Evolutionary conservation across 352 stramenopile species (phyloP).

Genomic region (Phytophthora agathidicida): DNA sequence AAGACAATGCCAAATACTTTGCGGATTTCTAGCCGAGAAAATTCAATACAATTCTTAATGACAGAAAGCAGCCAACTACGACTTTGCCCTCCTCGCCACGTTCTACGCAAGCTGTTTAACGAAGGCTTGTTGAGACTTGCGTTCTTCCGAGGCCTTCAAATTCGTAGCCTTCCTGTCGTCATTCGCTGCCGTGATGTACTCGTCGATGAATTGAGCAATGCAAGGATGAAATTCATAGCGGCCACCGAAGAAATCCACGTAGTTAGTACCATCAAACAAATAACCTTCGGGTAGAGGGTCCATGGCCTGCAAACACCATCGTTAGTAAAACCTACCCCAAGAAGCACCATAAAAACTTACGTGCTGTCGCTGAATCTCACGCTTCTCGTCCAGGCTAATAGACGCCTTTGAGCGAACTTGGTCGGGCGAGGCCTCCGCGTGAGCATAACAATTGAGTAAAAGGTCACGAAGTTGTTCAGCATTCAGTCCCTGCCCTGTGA

Average conservation of each 20-base stretch:
- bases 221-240: conserved; percentile 78
- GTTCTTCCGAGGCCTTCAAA: conserved; percentile 56
- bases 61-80: neutral
- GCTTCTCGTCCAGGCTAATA: conserved; percentile 67
- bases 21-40: conserved; percentile 55
- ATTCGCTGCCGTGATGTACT: conserved; percentile 54
- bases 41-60: neutral
- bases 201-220: conserved; percentile 73
- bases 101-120: conserved; percentile 36
- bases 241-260: conserved; percentile 75
- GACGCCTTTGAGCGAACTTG: conserved; percentile 48
- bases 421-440: conserved; percentile 40
- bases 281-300: conserved; percentile 75
- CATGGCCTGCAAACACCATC: conserved; percentile 43
- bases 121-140: conserved; percentile 48
- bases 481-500: conserved; percentile 56
- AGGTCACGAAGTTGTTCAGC: conserved; percentile 51
- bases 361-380: conserved; percentile 67
- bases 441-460: conserved; percentile 65
- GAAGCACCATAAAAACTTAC: conserved; percentile 40
- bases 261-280: conserved; percentile 73
- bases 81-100: neutral
- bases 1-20: conserved; percentile 75
- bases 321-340: no score
- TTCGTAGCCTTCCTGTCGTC: conserved; percentile 48